A percentile compares a stretch with the other conserved stretches of the same genome.
Conservation (phyloP, 2,329 filamentous ascomycete genomes). For the Parastagonospora avenae region DNA sequence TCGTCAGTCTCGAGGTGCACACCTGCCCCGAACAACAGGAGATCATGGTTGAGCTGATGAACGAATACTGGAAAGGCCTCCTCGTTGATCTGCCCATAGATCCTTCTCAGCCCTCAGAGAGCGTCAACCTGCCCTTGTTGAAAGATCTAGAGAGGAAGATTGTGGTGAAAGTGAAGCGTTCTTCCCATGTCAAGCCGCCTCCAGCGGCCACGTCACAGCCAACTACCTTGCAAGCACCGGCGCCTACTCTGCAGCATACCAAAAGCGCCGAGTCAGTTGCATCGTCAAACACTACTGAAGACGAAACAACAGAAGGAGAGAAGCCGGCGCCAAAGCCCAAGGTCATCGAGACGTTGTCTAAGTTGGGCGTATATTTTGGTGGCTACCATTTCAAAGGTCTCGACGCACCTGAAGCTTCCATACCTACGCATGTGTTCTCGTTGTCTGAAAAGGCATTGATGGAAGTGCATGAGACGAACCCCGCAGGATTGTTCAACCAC, state of each 20-base stretch:
- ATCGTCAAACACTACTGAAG: conserved; percentile 27
- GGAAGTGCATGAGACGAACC: conserved; percentile 66
- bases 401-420: conserved; percentile 62
- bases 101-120: conserved; percentile 46
- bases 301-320: conserved; percentile 48
- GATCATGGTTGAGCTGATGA: conserved; percentile 93
- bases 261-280: conserved; percentile 25
- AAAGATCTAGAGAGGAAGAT: conserved; percentile 79
- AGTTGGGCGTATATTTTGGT: conserved; percentile 82
- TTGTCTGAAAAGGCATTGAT: conserved; percentile 68
- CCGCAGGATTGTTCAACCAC: conserved; percentile 72
- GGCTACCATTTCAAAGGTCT: conserved; percentile 81
- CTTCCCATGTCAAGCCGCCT: conserved; percentile 42
- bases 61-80: conserved; percentile 78
- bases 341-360: conserved; percentile 74
- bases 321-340: conserved; percentile 58
- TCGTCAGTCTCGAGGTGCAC: conserved; percentile 92
- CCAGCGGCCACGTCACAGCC: conserved; percentile 29
- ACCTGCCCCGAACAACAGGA: conserved; percentile 82
- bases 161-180: conserved; percentile 58
- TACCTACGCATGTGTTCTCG: conserved; percentile 68
- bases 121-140: conserved; percentile 67
- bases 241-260: conserved; percentile 26
- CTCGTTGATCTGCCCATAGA: conserved; percentile 67
- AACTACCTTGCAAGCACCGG: conserved; percentile 35